phyloP scores from a whole-genome alignment of 2,329 filamentous ascomycete species.

The Exophiala lecanii-corni region DNA sequence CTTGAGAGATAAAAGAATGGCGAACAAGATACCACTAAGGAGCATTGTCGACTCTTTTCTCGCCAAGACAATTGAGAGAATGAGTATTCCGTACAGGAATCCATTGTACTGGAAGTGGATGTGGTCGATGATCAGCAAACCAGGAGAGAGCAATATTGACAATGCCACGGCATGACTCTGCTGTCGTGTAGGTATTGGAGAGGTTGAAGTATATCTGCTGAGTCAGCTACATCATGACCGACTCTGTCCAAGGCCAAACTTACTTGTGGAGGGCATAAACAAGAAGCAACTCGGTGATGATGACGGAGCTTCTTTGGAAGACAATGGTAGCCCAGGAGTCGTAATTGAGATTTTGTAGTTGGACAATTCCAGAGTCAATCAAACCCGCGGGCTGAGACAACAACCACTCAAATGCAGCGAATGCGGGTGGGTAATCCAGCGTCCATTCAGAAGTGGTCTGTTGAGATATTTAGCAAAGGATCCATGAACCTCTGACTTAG shows the following conservation, averaged over 20 bases:
- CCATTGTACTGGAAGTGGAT: constrained; percentile 99
- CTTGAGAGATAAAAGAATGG: constrained; percentile 83
- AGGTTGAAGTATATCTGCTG: constrained; percentile 68
- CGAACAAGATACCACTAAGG: constrained; percentile 76
- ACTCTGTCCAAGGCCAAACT: constrained; percentile 25
- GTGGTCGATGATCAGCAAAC: constrained; percentile 93
- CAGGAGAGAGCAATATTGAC: constrained; percentile 85
- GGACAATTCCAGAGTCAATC: constrained; percentile 75
- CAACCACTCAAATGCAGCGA: constrained; percentile 93
- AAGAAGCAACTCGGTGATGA: constrained; percentile 76
- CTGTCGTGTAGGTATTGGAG: constrained; percentile 60
- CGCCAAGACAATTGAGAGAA: constrained; percentile 80
- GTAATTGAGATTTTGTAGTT: constrained; percentile 74
- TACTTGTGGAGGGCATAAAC: constrained; percentile 76
- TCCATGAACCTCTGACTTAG: background rate
- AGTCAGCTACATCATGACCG: constrained; percentile 20
- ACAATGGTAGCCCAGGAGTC: constrained; percentile 91
- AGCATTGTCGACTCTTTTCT: constrained; percentile 70
- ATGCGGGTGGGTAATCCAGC: constrained; percentile 96
- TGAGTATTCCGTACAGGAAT: constrained; percentile 84
- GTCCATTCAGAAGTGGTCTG: constrained; percentile 97
- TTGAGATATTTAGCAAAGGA: background rate
- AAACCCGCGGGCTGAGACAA: constrained; percentile 75
- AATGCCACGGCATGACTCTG: constrained; percentile 81
- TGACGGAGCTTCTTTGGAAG: constrained; percentile 87